Base-by-base conservation (phyloP, 108 stramenopile species). In the Cyclotella baltica region DNA sequence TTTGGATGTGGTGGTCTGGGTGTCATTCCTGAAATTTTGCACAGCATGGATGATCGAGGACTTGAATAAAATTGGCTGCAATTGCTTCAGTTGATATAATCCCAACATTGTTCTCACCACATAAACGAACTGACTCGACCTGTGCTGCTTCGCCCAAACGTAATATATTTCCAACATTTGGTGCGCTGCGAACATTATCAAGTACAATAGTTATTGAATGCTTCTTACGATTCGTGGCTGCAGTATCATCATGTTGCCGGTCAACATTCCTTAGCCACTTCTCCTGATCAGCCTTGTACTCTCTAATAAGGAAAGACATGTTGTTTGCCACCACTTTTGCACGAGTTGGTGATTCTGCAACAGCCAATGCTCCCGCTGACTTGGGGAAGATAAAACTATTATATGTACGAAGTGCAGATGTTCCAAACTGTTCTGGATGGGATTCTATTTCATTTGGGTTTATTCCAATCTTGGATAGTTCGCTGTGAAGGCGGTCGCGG, bases 211-310 rank as follows among this genome's bases (percentile, higher is more conserved):
- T 79, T 33, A 88, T 75, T 8, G 83, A 76, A 35, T 83, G 59
- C 27, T 75, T 61, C 23, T 25, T 20, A 16, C 33, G 3, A 18
- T 43, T 47, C 0, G 1, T 25, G 27, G 15, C 8, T 46, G 9
- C 19, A 27, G 30, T 2, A 47, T 43, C 31, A 59, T 27, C 53
- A 4, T 77, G 57, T 50, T 78, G 70, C 48, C 70, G 76, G 67
- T 88, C 87, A 62, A 85, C 78, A 77, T 88, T 88, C 22, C 82
- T 73, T 19, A 88, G 43, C 87, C 87, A 88, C n/a, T 59, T 65
- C 51, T 88, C 82, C 29, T 80, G 82, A 46, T 88, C 84, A 25
- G 83, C 79, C 56, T 72, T 73, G 33, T 76, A 75, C 65, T 88
- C 87, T 56, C 87, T 53, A 10, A 70, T 53, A 29, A 83, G 69